Base-by-base conservation (phyloP, 768 basidiomycete species). In the Clavaria fumosa region DNA sequence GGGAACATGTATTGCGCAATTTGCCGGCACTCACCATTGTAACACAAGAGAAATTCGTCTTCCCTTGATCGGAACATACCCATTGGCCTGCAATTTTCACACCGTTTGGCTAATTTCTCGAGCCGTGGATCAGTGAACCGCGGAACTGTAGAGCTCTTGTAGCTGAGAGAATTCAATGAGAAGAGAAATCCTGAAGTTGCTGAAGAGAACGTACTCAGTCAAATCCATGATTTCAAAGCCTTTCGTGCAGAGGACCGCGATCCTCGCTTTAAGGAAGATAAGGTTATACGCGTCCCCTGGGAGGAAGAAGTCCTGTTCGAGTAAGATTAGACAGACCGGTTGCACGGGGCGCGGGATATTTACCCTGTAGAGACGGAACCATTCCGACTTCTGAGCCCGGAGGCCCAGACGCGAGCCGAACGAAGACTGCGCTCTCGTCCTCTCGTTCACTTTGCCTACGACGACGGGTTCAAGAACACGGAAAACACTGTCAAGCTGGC, bases 201-300 rank as follows among this genome's bases (percentile, higher is more conserved):
- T 7, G 20, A 35, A 34, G 11, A 30, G 5, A 17, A 55, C 83
- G 31, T 61, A 93, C 84, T 91, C 85, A 17, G 76, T 75, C 28
- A 96, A 68, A 48, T 96, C 88, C 83, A 97, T 96, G 49, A 96
- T 93, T 56, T 96, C 91, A 49, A 96, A 96, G 27, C 91, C 90
- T 51, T 85, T 86, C 0, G 83, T 77, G 47, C 91, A 91, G 20
- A 95, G 69, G 40, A 99, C 83, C 3, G 84, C 90, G 44, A 99
- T 82, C 59, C 82, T 84, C 6, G 83, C 82, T 53, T 91, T 90
- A 40, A 96, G 63, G 69, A 96, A 97, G 43, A 89, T 76, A 30
- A 96, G 64, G 51, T 88, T 83, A 45, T 75, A 86, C 0, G 90
- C 79, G 52, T 95, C 89, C 0, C 83, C 88, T 2, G 85, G 88